Evolutionary conservation across 495 filamentous ascomycete genomes (phyloP), one percentile per base, ranked within the genome.

Genomic region (Rhypophila decipiens): DNA sequence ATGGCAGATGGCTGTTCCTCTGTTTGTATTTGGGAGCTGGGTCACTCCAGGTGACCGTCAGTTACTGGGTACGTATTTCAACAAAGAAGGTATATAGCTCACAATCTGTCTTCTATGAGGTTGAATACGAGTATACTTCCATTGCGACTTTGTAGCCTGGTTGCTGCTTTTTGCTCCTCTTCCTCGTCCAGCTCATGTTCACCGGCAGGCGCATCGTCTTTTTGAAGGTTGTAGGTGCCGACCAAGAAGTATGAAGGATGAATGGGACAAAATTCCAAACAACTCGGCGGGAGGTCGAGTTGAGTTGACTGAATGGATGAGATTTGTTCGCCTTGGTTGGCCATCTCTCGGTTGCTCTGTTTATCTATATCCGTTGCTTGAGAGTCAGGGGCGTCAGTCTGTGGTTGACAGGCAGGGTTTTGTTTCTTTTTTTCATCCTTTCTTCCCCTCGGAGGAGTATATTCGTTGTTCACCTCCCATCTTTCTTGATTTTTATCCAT

Each of bases 201-300:
- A 10, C 27, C 21, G 18, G 49, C 8, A 12, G 44, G 39, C 17
- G 39, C 42, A 5, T 73, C 66, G 4, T 67, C 63, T 44, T 76
- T 74, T 44, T 87, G 74, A 21, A 96, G 72, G 39, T 83, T 69
- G 64, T 98, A 98, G 1, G 93, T 96, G 18, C 93, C 93, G 33
- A 96, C 75, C 1, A 95, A 65, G 53, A 96, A 83, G 53, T 81
- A 80, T 8, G 83, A 69, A 5, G 80, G 78, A 31, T 79, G 56
- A 4, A 64, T 58, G 0, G 85, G 85, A 44, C 80, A 85, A 61
- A 95, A 91, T 51, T 90, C 85, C 12, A 96, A 70, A 61, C 89
- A 96, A 60, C 87, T 88, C 2, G 90, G 90, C 10, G 87, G 90
- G 2, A 76, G 67, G 33, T 77, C 72, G 10, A 84, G 58, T 2